phyloP scores from a whole-genome alignment of 306 rosid species.

The Datisca glomerata region DNA sequence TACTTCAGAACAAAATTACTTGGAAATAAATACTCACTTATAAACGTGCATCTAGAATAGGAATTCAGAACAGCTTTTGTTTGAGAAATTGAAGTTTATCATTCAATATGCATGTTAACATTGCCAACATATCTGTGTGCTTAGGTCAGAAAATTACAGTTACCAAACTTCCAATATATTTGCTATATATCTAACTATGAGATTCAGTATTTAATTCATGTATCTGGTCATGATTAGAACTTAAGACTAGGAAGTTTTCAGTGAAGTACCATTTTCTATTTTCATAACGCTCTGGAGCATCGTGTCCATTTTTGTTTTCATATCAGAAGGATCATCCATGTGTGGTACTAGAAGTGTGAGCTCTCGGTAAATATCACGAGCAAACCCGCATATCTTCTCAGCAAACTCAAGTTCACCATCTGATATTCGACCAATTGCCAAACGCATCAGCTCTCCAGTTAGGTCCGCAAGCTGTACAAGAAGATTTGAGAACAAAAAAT shows the following conservation, averaged over 20 bases:
- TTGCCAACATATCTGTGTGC: no score
- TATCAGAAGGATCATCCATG: constrained; percentile 76
- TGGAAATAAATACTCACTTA: no score
- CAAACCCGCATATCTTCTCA: constrained; percentile 71
- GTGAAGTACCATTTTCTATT: constrained; percentile 78
- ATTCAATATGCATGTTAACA: no score
- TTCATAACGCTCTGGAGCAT: constrained; percentile 92
- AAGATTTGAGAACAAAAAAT: no score
- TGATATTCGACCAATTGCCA: constrained; percentile 90
- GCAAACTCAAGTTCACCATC: constrained; percentile 89
- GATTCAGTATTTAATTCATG: background rate
- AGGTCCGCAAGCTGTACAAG: constrained; percentile 78
- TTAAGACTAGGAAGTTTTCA: constrained; percentile 4
- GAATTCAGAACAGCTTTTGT: no score
- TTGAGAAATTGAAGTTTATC: no score
- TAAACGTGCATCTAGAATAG: no score
- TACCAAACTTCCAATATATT: no score
- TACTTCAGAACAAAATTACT: no score
- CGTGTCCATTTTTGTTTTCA: constrained; percentile 77
- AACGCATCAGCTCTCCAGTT: constrained; percentile 95
- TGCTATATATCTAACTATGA: background rate
- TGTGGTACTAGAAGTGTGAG: constrained; percentile 67
- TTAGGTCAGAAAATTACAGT: no score
- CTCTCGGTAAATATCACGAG: constrained; percentile 83
- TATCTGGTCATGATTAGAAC: constrained; percentile 5